phyloP scores from a whole-genome alignment of 805 yeast species.

The Ogataea henricii region DNA sequence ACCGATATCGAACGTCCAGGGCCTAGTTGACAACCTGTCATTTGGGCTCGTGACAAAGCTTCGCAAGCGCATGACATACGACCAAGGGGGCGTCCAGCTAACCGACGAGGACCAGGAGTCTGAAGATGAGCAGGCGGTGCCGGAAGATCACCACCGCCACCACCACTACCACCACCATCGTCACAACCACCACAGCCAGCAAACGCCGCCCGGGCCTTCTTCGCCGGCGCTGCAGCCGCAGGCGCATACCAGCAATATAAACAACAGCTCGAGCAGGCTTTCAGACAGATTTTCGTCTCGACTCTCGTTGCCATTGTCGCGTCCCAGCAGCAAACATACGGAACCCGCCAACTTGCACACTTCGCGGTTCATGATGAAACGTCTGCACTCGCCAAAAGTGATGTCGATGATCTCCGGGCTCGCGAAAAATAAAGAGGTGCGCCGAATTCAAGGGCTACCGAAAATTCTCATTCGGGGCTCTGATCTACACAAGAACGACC shows the following conservation, averaged over 20 bases:
- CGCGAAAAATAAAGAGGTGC: slow-evolving; percentile 4
- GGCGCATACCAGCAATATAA: background rate
- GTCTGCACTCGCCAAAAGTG: slow-evolving; percentile 3
- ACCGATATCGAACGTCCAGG: slow-evolving; percentile 11
- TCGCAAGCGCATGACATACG: slow-evolving; percentile 12
- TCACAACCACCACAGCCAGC: background rate
- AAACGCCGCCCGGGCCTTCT: too few species aligned
- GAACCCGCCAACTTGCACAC: slow-evolving; percentile 2
- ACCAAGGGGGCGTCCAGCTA: slow-evolving; percentile 22
- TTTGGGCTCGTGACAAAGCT: slow-evolving; percentile 22
- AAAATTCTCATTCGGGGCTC: slow-evolving; percentile 2
- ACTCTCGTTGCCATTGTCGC: background rate
- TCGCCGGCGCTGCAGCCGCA: background rate
- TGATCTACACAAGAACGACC: slow-evolving; percentile 2
- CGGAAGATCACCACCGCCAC: background rate
- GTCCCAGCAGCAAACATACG: background rate
- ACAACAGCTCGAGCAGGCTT: background rate
- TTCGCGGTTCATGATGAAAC: background rate
- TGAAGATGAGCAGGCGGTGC: background rate
- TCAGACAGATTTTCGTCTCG: background rate
- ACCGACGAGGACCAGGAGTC: slow-evolving; percentile 1
- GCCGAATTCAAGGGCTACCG: slow-evolving; percentile 5
- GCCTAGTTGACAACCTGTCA: slow-evolving; percentile 16
- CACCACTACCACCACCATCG: background rate
- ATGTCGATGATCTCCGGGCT: slow-evolving; percentile 1